phyloP scores from a whole-genome alignment of 805 yeast species.

The Zygoascus ofunaensis region DNA sequence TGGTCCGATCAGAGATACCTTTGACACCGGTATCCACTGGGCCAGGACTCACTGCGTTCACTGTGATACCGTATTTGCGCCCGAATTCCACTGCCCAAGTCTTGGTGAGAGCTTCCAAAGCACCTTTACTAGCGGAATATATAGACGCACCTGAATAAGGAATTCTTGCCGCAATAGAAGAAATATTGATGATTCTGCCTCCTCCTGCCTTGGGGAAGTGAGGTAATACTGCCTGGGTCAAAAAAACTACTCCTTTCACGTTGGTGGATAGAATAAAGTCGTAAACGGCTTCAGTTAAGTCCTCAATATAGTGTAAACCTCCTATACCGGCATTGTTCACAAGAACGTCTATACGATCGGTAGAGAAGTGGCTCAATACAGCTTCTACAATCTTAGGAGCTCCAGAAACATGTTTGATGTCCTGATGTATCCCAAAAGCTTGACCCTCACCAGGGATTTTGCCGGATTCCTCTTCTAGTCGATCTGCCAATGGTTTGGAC shows the following conservation, averaged over 20 bases:
- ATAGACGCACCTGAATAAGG: conserved; percentile 7
- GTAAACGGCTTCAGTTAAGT: conserved; percentile 10
- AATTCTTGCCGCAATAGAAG: conserved; percentile 9
- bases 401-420: conserved; percentile 8
- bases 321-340: conserved; percentile 31
- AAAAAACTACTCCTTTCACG: conserved; percentile 13
- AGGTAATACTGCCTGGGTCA: conserved; percentile 13
- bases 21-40: conserved; percentile 13
- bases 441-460: conserved; percentile 1
- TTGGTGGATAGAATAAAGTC: conserved; percentile 10
- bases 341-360: conserved; percentile 24
- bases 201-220: conserved; percentile 8
- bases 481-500: conserved; percentile 8
- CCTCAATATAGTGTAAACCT: conserved; percentile 5
- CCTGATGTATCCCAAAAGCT: conserved; percentile 10
- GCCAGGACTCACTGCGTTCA: conserved; percentile 15
- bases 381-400: conserved; percentile 6
- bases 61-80: conserved; percentile 10
- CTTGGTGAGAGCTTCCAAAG: conserved; percentile 15
- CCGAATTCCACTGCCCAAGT: conserved; percentile 15
- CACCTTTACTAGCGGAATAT: conserved; percentile 15
- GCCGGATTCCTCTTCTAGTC: conserved; percentile 7
- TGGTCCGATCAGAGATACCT: conserved; percentile 5
- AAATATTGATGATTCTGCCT: conserved; percentile 14
- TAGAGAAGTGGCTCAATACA: conserved; percentile 1